Evolutionary conservation across 1,284 basidiomycete species (phyloP).

Genomic region (Ceratobasidium sp.): DNA sequence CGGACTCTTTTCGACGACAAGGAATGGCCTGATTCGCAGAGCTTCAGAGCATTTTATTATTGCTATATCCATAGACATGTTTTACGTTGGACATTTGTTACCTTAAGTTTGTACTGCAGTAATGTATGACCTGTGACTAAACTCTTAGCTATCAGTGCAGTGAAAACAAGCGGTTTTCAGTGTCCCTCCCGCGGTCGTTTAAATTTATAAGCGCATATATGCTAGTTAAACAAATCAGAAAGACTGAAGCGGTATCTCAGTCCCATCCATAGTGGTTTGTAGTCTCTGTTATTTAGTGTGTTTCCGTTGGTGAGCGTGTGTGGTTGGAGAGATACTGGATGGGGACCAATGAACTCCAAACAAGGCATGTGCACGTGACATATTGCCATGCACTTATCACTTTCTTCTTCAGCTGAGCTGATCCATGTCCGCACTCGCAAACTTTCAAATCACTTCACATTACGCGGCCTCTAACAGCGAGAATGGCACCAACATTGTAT

Average conservation of each 20-base stretch:
- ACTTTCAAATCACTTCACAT: conserved; percentile 34
- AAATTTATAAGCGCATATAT: background rate
- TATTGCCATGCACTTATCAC: too few species aligned
- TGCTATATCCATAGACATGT: background rate
- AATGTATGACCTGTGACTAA: background rate
- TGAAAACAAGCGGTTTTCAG: background rate
- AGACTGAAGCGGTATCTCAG: too few species aligned
- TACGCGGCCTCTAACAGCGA: conserved; percentile 33
- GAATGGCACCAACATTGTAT: conserved; percentile 65
- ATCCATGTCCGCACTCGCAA: background rate
- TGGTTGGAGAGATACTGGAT: too few species aligned
- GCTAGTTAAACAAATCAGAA: background rate
- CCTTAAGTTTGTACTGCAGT: background rate
- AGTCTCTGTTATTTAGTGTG: too few species aligned
- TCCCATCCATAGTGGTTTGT: too few species aligned
- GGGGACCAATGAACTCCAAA: background rate
- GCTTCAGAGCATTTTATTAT: background rate
- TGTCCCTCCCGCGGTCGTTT: too few species aligned
- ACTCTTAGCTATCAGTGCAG: background rate
- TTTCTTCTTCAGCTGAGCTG: too few species aligned
- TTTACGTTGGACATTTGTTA: background rate
- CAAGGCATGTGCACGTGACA: background rate
- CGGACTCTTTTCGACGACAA: conserved; percentile 46
- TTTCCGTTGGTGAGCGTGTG: too few species aligned
- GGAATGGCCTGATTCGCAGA: conserved; percentile 41